phyloP scores from a whole-genome alignment of 192 early-diverging fungal species.

The Backusella westeae region DNA sequence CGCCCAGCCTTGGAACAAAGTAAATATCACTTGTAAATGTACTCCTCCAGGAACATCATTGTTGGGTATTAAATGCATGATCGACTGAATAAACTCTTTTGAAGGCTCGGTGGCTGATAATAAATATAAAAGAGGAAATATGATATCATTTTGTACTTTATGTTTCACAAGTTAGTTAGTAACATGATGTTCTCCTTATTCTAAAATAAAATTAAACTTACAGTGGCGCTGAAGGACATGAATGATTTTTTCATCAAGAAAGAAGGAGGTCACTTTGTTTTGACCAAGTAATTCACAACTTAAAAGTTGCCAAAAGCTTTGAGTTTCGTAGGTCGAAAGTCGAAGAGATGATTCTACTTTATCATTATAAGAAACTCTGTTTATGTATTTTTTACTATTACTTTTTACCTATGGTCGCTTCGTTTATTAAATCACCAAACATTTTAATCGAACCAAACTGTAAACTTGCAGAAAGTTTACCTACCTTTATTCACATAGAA shows the following conservation, averaged over 20 bases:
- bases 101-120: neutral
- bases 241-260: neutral
- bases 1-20: conserved; percentile 4
- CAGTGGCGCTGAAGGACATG: neutral
- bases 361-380: neutral
- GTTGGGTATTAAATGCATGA: conserved; percentile 6
- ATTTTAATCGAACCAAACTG: conserved; percentile 10
- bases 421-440: conserved; percentile 14
- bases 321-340: neutral
- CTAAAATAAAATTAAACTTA: neutral
- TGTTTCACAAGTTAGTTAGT: neutral
- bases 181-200: no score
- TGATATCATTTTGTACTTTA: conserved; percentile 8
- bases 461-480: conserved; percentile 1
- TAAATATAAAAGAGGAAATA: conserved; percentile 3
- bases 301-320: conserved; percentile 12
- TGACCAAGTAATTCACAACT: neutral
- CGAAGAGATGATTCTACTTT: neutral
- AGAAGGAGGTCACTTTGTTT: neutral
- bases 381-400: neutral
- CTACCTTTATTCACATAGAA: neutral
- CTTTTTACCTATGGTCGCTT: neutral
- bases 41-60: neutral
- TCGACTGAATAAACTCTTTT: neutral
- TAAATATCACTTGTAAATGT: neutral